Evolutionary conservation across 2,329 filamentous ascomycete species (phyloP).

Genomic region (Plectosphaerella cucumerina): DNA sequence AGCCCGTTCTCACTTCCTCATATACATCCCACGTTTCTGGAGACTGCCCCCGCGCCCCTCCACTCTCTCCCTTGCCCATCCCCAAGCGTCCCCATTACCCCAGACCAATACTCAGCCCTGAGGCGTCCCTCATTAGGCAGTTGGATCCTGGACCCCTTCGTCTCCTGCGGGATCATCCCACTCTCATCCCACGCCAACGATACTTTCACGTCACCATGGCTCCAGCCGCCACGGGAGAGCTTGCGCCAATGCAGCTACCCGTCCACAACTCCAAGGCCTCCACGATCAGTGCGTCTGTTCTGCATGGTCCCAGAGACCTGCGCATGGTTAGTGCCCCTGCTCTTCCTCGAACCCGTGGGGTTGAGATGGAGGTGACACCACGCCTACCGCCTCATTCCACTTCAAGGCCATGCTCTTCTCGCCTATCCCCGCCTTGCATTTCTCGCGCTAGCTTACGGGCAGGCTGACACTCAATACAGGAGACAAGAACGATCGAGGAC

Average conservation of each 20-base stretch:
- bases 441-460: not conserved
- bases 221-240: conserved; percentile 43
- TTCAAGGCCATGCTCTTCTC: conserved; percentile 2
- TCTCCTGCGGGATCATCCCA: conserved; percentile 19
- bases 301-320: conserved; percentile 53
- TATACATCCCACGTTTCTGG: conserved; percentile 7
- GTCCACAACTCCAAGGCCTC: conserved; percentile 33
- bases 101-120: conserved; percentile 10
- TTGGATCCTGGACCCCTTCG: conserved; percentile 10
- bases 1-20: conserved; percentile 15
- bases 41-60: conserved; percentile 8
- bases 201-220: conserved; percentile 35
- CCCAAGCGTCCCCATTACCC: conserved; percentile 5
- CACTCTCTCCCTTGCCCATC: conserved; percentile 7
- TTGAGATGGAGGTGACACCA: conserved; percentile 24
- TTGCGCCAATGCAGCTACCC: conserved; percentile 38
- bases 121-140: conserved; percentile 13
- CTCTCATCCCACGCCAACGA: conserved; percentile 28
- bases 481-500: conserved; percentile 43
- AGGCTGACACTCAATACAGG: conserved; percentile 28
- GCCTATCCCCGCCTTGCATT: conserved; percentile 5
- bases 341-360: conserved; percentile 1
- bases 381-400: too few relatives aligned
- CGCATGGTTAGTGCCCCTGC: conserved; percentile 45
- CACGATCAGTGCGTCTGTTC: conserved; percentile 48